Percentiles rank a stretch among this genome's conserved stretches.
These are phyloP conservation scores for Castanea sativa DNA, from an alignment of 306 rosid species.

Conservation along the genomic window DNA sequence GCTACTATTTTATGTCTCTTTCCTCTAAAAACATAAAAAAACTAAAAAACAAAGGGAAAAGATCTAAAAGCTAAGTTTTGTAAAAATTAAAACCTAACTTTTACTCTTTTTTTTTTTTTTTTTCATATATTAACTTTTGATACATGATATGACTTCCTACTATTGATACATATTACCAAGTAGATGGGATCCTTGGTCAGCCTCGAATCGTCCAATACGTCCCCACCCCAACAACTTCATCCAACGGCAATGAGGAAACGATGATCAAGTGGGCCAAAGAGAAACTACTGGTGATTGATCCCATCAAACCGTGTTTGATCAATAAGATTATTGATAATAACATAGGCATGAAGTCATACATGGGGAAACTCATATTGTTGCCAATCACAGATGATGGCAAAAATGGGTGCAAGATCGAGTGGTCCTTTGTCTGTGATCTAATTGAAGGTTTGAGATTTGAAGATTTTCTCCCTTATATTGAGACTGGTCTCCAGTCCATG, in stretches of 20 bases:
- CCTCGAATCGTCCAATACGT: slow-evolving; percentile 53
- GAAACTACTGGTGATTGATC: slow-evolving; percentile 45
- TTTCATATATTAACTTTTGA: too few species aligned
- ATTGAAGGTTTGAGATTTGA: slow-evolving; percentile 37
- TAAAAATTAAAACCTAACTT: too few species aligned
- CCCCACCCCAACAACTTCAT: background rate
- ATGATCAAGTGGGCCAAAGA: slow-evolving; percentile 47
- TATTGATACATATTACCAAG: slow-evolving; percentile 35
- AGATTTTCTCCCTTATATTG: slow-evolving; percentile 23
- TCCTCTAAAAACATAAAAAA: too few species aligned
- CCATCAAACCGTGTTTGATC: slow-evolving; percentile 35
- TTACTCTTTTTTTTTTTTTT: too few species aligned
- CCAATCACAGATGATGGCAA: slow-evolving; percentile 3
- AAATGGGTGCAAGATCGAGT: slow-evolving; percentile 48
- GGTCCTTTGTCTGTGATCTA: slow-evolving; percentile 59
- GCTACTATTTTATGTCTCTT: too few species aligned
- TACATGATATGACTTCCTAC: slow-evolving; percentile 21
- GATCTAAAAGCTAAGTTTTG: too few species aligned
- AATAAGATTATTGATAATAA: slow-evolving; percentile 45
- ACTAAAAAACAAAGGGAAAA: too few species aligned
- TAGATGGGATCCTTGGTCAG: slow-evolving; percentile 40
- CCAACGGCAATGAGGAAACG: background rate
- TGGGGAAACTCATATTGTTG: slow-evolving; percentile 28
- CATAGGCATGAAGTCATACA: slow-evolving; percentile 46
- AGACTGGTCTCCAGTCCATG: slow-evolving; percentile 24